Evolutionary conservation across 768 basidiomycete species (phyloP), one percentile per base, ranked within the genome.

Genomic region (Scleroderma citrinum): DNA sequence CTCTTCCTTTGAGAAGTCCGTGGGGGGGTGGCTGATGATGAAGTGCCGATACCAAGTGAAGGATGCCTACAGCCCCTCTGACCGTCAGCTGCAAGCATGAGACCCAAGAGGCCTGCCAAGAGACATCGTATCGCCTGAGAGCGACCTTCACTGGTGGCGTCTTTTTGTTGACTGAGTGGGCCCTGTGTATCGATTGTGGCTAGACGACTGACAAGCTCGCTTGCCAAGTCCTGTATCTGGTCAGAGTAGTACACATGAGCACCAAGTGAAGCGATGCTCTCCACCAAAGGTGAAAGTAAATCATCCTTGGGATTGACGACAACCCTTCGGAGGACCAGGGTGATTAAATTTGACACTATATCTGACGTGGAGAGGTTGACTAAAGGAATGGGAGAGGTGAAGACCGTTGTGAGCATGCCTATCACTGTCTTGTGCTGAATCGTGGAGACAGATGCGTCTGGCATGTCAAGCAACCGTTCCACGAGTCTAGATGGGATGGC

Each of bases 181-280:
- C 83, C 83, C 56, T 81, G 83, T 3, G 78, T 70, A 57, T 93
- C 87, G 21, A 93, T 68, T 3, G 80, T 70, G 4, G 83, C 73
- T 14, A 96, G 75, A 16, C 91, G 82, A 52, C 77, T 78, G 36
- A 92, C 80, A 39, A 94, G 69, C 64, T 94, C 93, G 48, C 82
- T 84, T 2, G 90, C 82, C 38, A 96, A 80, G 61, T 96, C 94
- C 60, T 92, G 90, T 44, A 93, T 91, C 67, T 97, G 94, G 65
- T 96, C 94, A 34, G 91, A 87, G 61, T 97, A 97, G 71, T 96
- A 94, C 47, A 95, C 83, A 60, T 95, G 92, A 11, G 86, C 82
- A 31, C 92, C 92, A 11, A 97, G 73, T 0, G 92, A 88, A 2
- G 86, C 74, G 37, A 94, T 85, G 59, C 87, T 86, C 47, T 82